Evolutionary conservation across 2,329 filamentous ascomycete species (phyloP).

Genomic region (Conoideocrella luteorostrata): DNA sequence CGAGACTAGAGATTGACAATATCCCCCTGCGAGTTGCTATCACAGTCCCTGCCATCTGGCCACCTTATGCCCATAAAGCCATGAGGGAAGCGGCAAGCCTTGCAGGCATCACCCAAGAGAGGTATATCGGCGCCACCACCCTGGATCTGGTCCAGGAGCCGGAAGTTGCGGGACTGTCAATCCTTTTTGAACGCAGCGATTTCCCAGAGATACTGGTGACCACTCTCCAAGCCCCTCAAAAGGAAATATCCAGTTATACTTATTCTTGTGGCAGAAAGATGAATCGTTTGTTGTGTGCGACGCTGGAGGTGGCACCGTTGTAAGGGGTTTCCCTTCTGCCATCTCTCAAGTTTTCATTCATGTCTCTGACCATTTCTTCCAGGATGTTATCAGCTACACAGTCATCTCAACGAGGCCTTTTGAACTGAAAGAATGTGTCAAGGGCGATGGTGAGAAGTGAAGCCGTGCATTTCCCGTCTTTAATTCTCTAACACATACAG

Average conservation of each 20-base stretch:
- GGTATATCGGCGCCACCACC: background rate
- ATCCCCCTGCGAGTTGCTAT: background rate
- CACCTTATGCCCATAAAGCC: background rate
- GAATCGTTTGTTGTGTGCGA: background rate
- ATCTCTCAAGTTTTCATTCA: background rate
- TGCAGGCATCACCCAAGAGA: background rate
- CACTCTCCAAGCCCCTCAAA: background rate
- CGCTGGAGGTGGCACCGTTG: background rate
- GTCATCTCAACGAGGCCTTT: background rate
- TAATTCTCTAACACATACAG: background rate
- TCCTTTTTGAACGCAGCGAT: background rate
- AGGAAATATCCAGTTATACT: background rate
- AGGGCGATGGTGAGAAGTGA: background rate
- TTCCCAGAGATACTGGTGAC: background rate
- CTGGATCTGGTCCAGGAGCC: background rate
- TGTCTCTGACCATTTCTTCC: background rate
- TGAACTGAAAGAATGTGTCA: background rate
- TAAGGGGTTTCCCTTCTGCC: background rate
- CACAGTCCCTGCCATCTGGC: background rate
- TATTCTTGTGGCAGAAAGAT: background rate
- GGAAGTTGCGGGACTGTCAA: background rate
- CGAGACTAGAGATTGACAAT: background rate
- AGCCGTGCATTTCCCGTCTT: background rate
- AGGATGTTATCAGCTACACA: background rate
- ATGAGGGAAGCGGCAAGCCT: background rate